Conservation (phyloP, 2,329 filamentous ascomycete species). For the Aspergillus intermedius region DNA sequence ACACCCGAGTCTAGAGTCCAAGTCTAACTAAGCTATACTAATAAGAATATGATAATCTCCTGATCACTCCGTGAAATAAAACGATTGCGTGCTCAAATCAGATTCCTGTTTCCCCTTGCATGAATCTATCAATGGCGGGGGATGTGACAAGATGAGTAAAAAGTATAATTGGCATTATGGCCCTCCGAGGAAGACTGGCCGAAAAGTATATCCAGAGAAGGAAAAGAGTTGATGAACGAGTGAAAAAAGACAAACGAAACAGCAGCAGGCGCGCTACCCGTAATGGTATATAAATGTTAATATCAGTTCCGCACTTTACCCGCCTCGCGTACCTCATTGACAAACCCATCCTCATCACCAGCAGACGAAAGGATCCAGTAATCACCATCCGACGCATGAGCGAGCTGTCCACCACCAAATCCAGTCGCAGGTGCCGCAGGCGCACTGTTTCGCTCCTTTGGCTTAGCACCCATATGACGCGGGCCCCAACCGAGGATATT, state of each 20-base stretch:
- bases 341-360: conserved; percentile 38
- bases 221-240: background rate
- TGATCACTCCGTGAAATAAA: no score
- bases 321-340: conserved; percentile 37
- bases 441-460: conserved; percentile 32
- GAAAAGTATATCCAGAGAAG: background rate
- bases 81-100: no score
- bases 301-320: conserved; percentile 31
- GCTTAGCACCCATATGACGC: conserved; percentile 24
- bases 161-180: no score
- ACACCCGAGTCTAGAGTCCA: no score
- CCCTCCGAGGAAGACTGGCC: background rate
- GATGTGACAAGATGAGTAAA: no score
- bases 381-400: conserved; percentile 31
- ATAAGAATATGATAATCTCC: no score
- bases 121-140: no score
- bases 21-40: no score
- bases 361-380: conserved; percentile 36
- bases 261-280: background rate
- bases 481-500: conserved; percentile 34
- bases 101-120: no score
- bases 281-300: background rate
- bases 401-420: conserved; percentile 30
- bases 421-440: conserved; percentile 21
- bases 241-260: background rate